Base-by-base conservation (phyloP, 768 basidiomycete species). In the Termitomyces heimii region DNA sequence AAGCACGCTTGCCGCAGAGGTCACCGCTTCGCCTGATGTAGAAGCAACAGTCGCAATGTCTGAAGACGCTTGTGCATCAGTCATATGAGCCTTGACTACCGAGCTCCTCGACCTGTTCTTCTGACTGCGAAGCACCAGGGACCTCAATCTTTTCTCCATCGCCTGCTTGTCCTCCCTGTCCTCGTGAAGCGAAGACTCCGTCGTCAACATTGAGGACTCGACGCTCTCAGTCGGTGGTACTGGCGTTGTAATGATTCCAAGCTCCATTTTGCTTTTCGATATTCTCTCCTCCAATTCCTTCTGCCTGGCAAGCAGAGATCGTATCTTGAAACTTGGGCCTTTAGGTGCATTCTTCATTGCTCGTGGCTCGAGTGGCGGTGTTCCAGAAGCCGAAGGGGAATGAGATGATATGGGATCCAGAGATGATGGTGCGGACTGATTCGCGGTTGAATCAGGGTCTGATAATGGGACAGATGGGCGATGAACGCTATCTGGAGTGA, bases 251-350 rank as follows among this genome's bases (percentile, higher is more conserved):
- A 48, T 10, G 18, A 62, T 45, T 35, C 55, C 71, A 28, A 76
- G 65, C 63, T 78, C 76, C 58, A 66, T 32, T 62, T 72, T 75
- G 45, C 69, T 71, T 56, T 65, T 64, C 3, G 73, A 66, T 42
- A 79, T 76, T 55, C 70, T 67, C 55, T 77, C 75, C 61, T 80
- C 77, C 29, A 79, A 63, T 35, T 79, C 78, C 66, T 72, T 78
- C 53, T 77, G 75, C 57, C 74, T 67, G 8, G 73, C 75, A 29
- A 75, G 40, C 16, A 78, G 67, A 18, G 73, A 70, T 13, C 71
- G 70, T 59, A 75, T 77, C 24, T 67, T 65, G 54, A 64, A 73
- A 52, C 68, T 75, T n/a, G 76, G 73, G 16, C 67, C 69, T 45
- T 68, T 73, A 2, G 76, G 73, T 13, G 69, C 63, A 48, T 67